Percentiles rank a stretch among this genome's conserved stretches.
These are phyloP conservation scores for Arbutus unedo DNA, from an alignment of 148 eudicot species.

Conservation along the genomic window DNA sequence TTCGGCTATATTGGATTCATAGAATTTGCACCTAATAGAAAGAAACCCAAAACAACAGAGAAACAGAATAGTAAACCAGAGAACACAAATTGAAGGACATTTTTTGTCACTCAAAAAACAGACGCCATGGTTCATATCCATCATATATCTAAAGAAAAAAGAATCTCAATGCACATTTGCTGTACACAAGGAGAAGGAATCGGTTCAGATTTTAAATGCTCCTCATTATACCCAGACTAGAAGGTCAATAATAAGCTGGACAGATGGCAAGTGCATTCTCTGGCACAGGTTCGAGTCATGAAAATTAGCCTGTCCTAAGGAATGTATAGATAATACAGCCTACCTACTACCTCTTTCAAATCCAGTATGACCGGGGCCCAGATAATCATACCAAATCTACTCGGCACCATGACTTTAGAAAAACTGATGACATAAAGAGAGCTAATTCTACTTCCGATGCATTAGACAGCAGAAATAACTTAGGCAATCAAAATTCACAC, in stretches of 20 bases:
- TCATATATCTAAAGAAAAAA: not conserved
- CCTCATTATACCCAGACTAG: not conserved
- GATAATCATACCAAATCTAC: not conserved
- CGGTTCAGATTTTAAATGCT: not conserved
- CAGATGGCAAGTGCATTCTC: not conserved
- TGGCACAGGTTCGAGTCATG: not conserved
- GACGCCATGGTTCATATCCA: not conserved
- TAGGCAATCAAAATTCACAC: not conserved
- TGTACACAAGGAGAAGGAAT: not conserved
- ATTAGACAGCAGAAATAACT: not conserved
- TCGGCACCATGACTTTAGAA: not conserved
- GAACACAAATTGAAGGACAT: not conserved
- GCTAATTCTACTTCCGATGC: not conserved
- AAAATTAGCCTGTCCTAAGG: too few relatives aligned
- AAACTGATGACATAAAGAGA: not conserved
- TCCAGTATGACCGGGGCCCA: not conserved
- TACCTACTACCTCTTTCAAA: not conserved
- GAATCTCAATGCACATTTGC: not conserved
- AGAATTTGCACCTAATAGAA: not conserved
- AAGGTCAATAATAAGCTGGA: not conserved
- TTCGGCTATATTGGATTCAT: not conserved
- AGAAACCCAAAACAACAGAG: not conserved
- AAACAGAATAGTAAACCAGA: too few relatives aligned
- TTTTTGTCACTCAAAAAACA: not conserved
- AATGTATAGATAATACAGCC: not conserved